Conservation (phyloP, 2,329 filamentous ascomycete species). For the Ascochyta clinopodiicola region DNA sequence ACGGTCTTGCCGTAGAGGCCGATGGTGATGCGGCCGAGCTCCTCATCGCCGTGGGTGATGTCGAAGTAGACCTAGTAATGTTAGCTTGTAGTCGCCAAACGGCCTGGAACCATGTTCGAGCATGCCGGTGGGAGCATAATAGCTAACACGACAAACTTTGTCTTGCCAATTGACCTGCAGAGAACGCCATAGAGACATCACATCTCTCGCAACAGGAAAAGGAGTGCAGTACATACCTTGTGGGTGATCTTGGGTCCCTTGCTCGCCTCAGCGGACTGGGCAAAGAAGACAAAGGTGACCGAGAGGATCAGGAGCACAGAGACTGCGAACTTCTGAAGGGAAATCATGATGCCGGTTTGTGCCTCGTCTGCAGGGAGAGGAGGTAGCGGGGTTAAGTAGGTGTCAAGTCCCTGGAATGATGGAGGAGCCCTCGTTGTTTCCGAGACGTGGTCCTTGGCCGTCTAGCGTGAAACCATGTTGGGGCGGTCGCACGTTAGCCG, state of each 20-base stretch:
- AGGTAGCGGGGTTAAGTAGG: conserved; percentile 32
- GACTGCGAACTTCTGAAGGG: conserved; percentile 72
- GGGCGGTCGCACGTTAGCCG: conserved; percentile 23
- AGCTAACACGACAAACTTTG: background rate
- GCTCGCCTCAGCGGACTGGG: conserved; percentile 41
- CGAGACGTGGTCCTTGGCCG: conserved; percentile 44
- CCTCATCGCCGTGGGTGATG: conserved; percentile 76
- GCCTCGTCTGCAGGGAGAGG: conserved; percentile 25
- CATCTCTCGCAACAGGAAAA: background rate
- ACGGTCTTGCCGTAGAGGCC: conserved; percentile 89
- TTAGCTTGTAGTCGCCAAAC: background rate
- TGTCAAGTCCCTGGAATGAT: conserved; percentile 22
- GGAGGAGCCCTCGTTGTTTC: conserved; percentile 21
- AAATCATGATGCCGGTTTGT: conserved; percentile 69
- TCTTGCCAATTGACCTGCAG: conserved; percentile 5
- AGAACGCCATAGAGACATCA: background rate
- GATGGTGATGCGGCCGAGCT: conserved; percentile 76
- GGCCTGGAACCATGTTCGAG: background rate
- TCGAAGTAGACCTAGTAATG: conserved; percentile 75
- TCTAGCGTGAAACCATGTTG: conserved; percentile 20
- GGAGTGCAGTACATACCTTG: conserved; percentile 64
- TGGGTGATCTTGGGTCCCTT: conserved; percentile 93
- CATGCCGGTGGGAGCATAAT: background rate
- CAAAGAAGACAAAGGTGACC: conserved; percentile 55
- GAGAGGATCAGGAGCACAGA: conserved; percentile 79